These are phyloP conservation scores for Thamnidium elegans DNA, from an alignment of 192 early-diverging fungal species.

Conservation along the genomic window DNA sequence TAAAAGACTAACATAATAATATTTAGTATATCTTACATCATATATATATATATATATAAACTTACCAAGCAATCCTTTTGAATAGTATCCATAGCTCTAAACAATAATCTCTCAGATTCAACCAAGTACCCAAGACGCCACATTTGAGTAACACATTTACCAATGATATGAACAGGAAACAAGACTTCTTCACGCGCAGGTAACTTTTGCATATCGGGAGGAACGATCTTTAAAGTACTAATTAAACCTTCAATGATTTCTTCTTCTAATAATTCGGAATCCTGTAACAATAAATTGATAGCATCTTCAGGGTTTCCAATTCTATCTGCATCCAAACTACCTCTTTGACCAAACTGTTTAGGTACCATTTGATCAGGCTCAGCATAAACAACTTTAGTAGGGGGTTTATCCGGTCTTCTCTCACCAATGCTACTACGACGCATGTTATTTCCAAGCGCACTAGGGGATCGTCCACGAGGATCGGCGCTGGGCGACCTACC, in stretches of 20 bases:
- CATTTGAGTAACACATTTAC: constrained; percentile 81
- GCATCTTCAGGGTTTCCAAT: constrained; percentile 38
- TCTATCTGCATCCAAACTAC: constrained; percentile 10
- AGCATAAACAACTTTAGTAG: constrained; percentile 8
- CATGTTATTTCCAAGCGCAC: not conserved
- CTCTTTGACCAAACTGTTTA: constrained; percentile 4
- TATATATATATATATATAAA: not conserved
- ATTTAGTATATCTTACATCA: not conserved
- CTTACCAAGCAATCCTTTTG: constrained; percentile 68
- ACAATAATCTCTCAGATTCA: constrained; percentile 80
- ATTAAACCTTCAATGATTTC: constrained; percentile 90
- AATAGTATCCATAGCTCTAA: constrained; percentile 81
- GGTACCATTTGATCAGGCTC: constrained; percentile 25
- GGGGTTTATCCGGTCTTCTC: not conserved
- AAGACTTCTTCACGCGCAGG: constrained; percentile 84
- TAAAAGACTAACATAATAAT: constrained; percentile 45
- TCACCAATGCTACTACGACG: constrained; percentile 25
- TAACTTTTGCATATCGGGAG: constrained; percentile 74
- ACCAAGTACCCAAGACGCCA: constrained; percentile 77
- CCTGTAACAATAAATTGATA: constrained; percentile 47
- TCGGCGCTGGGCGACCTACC: constrained; percentile 45
- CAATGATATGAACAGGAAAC: constrained; percentile 94
- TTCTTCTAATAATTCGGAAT: constrained; percentile 56
- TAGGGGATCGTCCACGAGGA: constrained; percentile 17
- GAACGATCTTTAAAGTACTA: constrained; percentile 82